These are phyloP conservation scores for Aspergillus proliferans DNA, from an alignment of 2,329 filamentous ascomycete genomes.

Conservation along the genomic window DNA sequence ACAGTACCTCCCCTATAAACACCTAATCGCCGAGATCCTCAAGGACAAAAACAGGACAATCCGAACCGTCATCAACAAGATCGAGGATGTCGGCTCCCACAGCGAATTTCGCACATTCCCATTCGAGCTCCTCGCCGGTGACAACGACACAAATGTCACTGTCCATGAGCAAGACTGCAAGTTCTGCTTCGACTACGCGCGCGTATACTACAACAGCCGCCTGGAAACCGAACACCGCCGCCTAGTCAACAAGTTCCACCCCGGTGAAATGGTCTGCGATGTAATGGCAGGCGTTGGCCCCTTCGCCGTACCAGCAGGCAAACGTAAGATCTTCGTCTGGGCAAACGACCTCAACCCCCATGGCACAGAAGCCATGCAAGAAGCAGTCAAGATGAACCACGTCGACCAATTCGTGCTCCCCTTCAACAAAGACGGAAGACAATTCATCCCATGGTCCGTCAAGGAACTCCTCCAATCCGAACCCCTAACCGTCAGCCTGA, in stretches of 20 bases:
- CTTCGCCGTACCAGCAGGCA: constrained; percentile 86
- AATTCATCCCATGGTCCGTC: constrained; percentile 69
- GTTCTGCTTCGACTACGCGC: constrained; percentile 91
- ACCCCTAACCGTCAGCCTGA: constrained; percentile 50
- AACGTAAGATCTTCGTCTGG: constrained; percentile 85
- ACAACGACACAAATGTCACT: constrained; percentile 75
- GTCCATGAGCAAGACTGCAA: constrained; percentile 74
- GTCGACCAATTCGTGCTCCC: constrained; percentile 67
- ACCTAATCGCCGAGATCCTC: constrained; percentile 76
- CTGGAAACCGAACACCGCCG: constrained; percentile 84
- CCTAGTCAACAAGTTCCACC: constrained; percentile 66
- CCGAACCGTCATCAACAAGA: constrained; percentile 91
- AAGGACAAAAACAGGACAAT: constrained; percentile 81
- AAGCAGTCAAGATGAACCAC: constrained; percentile 72
- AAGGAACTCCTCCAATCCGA: constrained; percentile 43
- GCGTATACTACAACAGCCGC: constrained; percentile 97
- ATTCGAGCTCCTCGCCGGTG: constrained; percentile 82
- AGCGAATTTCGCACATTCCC: constrained; percentile 86
- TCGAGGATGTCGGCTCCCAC: constrained; percentile 76
- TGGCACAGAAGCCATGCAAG: constrained; percentile 65
- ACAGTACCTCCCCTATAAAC: constrained; percentile 76
- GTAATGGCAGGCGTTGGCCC: constrained; percentile 97
- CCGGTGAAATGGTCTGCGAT: constrained; percentile 86
- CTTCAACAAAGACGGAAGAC: constrained; percentile 74
- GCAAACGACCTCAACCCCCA: constrained; percentile 96